Conservation (phyloP, 2,329 filamentous ascomycete species). For the Pseudopyrenochaeta lycopersici region DNA sequence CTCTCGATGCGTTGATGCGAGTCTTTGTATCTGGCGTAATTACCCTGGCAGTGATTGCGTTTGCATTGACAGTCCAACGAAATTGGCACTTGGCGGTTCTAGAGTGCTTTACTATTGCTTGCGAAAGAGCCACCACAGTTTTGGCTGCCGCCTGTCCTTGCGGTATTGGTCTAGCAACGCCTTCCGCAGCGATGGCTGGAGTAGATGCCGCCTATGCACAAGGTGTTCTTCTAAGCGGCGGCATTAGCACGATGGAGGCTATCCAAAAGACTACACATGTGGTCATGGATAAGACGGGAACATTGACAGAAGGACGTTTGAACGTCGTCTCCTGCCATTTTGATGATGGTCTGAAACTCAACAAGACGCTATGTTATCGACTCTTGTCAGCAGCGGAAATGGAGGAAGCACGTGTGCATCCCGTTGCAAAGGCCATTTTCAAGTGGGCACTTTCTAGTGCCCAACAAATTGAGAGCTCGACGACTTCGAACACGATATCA, state of each 20-base stretch:
- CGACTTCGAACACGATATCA: not conserved
- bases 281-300: constrained; percentile 27
- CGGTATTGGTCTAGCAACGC: constrained; percentile 20
- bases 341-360: not conserved
- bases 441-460: constrained; percentile 8
- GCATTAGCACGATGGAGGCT: constrained; percentile 15
- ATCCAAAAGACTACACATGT: constrained; percentile 12
- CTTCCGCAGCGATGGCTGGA: constrained; percentile 22
- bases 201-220: constrained; percentile 15
- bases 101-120: constrained; percentile 1
- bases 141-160: constrained; percentile 24
- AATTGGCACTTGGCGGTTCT: not conserved
- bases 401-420: constrained; percentile 12
- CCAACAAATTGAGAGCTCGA: not conserved
- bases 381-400: constrained; percentile 11
- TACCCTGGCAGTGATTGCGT: not conserved
- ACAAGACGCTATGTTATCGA: constrained; percentile 3
- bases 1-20: constrained; percentile 6
- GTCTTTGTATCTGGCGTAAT: constrained; percentile 9
- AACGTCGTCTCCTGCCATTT: constrained; percentile 7
- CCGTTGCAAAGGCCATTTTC: constrained; percentile 13
- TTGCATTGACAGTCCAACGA: not conserved
- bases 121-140: constrained; percentile 11
- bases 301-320: constrained; percentile 16
- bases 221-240: constrained; percentile 19